phyloP scores from a whole-genome alignment of 371 early-diverging fungal species.

The Coemansia sp. region DNA sequence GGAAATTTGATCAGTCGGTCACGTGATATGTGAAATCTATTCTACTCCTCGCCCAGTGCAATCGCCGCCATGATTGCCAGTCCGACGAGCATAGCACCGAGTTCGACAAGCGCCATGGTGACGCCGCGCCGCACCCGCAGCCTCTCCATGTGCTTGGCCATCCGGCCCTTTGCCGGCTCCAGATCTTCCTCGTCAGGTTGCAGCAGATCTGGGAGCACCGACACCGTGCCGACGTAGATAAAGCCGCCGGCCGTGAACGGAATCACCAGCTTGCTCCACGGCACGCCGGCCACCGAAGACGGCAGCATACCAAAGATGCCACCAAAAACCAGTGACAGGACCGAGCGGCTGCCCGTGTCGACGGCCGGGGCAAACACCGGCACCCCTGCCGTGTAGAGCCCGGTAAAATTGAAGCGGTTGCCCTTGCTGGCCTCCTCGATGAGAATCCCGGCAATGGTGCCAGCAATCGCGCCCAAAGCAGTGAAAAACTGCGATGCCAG shows the following conservation, averaged over 20 bases:
- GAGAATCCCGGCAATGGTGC: slow-evolving; percentile 75
- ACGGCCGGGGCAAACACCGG: slow-evolving; percentile 36
- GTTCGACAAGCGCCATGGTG: slow-evolving; percentile 40
- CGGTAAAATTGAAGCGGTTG: slow-evolving; percentile 25
- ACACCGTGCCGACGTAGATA: slow-evolving; percentile 85
- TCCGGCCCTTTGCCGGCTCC: slow-evolving; percentile 20
- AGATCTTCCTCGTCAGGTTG: slow-evolving; percentile 60
- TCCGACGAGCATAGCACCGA: slow-evolving; percentile 53
- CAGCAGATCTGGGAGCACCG: slow-evolving; percentile 82
- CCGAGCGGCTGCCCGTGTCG: slow-evolving; percentile 6
- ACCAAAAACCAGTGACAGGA: slow-evolving; percentile 14
- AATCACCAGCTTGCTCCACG: slow-evolving; percentile 74
- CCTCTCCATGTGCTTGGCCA: slow-evolving; percentile 49
- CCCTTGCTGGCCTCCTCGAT: slow-evolving; percentile 69
- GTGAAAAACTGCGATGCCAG: slow-evolving; percentile 84
- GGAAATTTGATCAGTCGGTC: neutral
- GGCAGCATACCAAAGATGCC: slow-evolving; percentile 35
- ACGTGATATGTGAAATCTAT: neutral
- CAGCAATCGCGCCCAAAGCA: slow-evolving; percentile 77
- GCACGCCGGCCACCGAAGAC: slow-evolving; percentile 52
- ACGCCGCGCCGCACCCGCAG: slow-evolving; percentile 13
- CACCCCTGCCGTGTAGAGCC: slow-evolving; percentile 26
- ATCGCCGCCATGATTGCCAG: slow-evolving; percentile 54
- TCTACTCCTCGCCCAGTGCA: slow-evolving; percentile 47
- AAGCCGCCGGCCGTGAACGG: slow-evolving; percentile 90